A percentile compares a stretch with the other conserved stretches of the same genome.
These are phyloP conservation scores for Penicillium coffeae DNA, from an alignment of 495 filamentous ascomycete genomes.

Conservation along the genomic window DNA sequence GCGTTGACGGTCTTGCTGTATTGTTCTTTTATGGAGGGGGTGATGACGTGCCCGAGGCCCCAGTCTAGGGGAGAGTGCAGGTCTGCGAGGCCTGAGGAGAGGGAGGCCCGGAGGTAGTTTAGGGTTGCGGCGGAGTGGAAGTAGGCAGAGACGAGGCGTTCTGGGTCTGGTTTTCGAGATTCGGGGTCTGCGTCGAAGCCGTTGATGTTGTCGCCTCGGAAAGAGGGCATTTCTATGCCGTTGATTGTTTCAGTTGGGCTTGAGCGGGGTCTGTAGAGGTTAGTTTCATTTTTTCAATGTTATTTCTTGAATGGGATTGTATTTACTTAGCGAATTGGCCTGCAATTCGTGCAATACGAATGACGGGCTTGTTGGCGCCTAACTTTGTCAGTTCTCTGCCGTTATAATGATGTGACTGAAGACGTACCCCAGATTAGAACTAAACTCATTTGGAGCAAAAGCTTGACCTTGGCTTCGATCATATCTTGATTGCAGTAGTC, in stretches of 20 bases:
- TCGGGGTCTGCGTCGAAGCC: constrained; percentile 62
- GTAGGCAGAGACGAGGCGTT: constrained; percentile 83
- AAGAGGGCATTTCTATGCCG: constrained; percentile 78
- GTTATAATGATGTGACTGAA: neutral
- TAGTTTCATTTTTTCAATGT: neutral
- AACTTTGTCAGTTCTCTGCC: neutral
- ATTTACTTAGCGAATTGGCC: constrained; percentile 86
- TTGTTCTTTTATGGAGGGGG: constrained; percentile 73
- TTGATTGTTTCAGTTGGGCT: constrained; percentile 80
- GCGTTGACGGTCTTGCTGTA: constrained; percentile 79
- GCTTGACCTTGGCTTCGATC: constrained; percentile 94
- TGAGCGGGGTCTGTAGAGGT: constrained; percentile 62
- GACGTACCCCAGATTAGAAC: constrained; percentile 52
- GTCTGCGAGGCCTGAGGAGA: constrained; percentile 88
- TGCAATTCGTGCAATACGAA: constrained; percentile 92
- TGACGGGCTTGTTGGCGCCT: constrained; percentile 82
- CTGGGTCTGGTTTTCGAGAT: constrained; percentile 74
- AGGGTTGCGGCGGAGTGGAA: constrained; percentile 91
- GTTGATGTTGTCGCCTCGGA: constrained; percentile 94
- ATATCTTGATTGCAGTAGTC: constrained; percentile 88
- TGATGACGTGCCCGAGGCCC: constrained; percentile 89
- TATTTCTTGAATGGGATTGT: neutral
- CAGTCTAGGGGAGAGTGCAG: constrained; percentile 91
- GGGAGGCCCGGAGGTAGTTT: constrained; percentile 81
- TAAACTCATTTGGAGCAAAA: constrained; percentile 92